These are phyloP conservation scores for Gleditsia sinensis DNA, from an alignment of 306 rosid genomes.

Conservation along the genomic window DNA sequence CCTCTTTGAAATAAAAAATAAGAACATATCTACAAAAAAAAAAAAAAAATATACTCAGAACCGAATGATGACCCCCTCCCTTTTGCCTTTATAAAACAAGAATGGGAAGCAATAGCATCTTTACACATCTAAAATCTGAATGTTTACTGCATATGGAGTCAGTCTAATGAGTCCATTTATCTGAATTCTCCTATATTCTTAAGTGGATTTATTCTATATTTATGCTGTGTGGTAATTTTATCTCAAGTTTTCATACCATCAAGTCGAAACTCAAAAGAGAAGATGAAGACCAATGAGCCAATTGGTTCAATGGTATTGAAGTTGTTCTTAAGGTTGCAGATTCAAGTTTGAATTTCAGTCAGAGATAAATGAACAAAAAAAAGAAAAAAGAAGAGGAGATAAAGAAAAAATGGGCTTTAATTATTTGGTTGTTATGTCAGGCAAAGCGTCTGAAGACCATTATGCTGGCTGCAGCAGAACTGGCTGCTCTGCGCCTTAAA, in stretches of 20 bases:
- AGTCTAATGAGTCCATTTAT: not conserved
- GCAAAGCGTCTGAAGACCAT: constrained; percentile 85
- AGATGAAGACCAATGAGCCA: too few relatives aligned
- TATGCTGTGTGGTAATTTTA: not conserved
- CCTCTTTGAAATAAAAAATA: constrained; percentile 11
- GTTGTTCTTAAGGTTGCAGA: too few relatives aligned
- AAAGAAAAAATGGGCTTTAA: constrained; percentile 16
- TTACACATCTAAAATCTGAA: constrained; percentile 2
- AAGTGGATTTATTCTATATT: not conserved
- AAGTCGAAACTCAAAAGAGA: not conserved
- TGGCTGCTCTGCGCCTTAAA: constrained; percentile 84
- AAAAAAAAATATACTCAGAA: not conserved
- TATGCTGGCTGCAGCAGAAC: constrained; percentile 93
- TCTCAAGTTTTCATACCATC: not conserved
- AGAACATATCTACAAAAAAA: not conserved
- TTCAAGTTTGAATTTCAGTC: too few relatives aligned
- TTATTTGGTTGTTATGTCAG: constrained; percentile 48
- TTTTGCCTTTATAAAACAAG: not conserved
- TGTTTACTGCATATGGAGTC: not conserved
- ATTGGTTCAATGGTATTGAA: too few relatives aligned
- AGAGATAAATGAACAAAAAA: too few relatives aligned
- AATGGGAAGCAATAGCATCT: constrained; percentile 14
- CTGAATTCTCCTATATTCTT: not conserved
- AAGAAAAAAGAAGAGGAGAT: constrained; percentile 6
- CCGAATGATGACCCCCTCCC: not conserved